Evolutionary conservation across 1,284 basidiomycete genomes (phyloP), one percentile per base, ranked within the genome.

Genomic region (Ganoderma lucidum): DNA sequence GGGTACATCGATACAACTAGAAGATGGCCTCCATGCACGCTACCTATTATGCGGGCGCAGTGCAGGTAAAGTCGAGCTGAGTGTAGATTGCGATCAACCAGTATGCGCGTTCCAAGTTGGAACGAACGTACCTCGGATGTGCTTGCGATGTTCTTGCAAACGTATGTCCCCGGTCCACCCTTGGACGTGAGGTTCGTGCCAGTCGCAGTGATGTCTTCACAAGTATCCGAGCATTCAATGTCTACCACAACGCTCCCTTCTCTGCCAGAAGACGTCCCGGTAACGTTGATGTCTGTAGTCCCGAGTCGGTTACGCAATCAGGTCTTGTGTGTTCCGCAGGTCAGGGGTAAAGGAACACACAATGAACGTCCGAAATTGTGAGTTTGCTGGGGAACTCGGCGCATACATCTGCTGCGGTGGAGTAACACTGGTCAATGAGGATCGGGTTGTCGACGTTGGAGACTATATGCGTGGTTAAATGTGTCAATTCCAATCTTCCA

Each of bases 371-470:
- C 19, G 82, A 83, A 63, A 85, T 85, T 37, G 73, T 73, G 1
- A 88, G 83, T 65, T 85, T 85, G 19, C 86, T 87, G 0, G 88
- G 87, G 78, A 83, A 86, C 71, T 86, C 78, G 17, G 82, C 78
- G 74, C 87, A 90, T 4, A 79, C 79, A 6, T 78, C 76, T 3
- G 84, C 80, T 61, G 78, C 75, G 0, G 87, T 89, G 70, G 79
- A 79, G 75, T 90, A 91, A 74, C 89, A 91, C 84, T 90, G 86
- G 72, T 88, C 82, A 71, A 90, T 87, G 42, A 87, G 79, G 37
- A 90, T 82, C 30, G 88, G 89, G 71, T 85, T 82, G 68, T 88
- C 86, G 59, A 88, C 87, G 56, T 87, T 85, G 64, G 79, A 81
- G 64, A 86, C 85, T 68, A 32, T n/a, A 23, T 30, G 44, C n/a